Base-by-base conservation (phyloP, 106 monocot species). In the Allium cepa region DNA sequence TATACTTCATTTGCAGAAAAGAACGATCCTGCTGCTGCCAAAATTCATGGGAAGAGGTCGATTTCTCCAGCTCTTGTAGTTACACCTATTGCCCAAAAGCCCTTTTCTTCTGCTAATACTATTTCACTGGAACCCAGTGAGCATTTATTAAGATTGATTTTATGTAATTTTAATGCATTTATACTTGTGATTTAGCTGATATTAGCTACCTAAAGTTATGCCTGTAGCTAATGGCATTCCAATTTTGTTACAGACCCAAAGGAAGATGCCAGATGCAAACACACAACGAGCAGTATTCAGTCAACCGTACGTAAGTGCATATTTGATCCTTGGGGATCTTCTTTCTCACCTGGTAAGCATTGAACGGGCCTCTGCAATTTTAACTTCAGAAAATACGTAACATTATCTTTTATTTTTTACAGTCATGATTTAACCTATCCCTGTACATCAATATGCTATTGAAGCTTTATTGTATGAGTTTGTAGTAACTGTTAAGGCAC, bases 321-420 rank as follows among this genome's bases (percentile, higher is more conserved):
- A 26, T 17, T 26, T 66, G 47, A 47, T 66, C 22, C 26, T 22
- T 50, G 66, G 68, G 45, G 12, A 15, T 68, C 53, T 27, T 53
- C 27, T 47, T 8, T 52, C 9, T 68, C 68, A 28, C 68, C 68
- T 63, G 68, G 68, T 68, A 16, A 68, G 68, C 28, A 66, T 18
- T 50, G 18, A 11, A 51, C 3, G 36, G 36, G 3, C 36, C 36
- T 36, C 5, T 5, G 36, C 5, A 36, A 36, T 36, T 36, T 36
- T 2, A 0, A 36, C 36, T 36, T 36, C 5, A 36, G 36, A 36
- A 36, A 36, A 36, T 36, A 36, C 3, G 3, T 36, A 36, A 5
- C 5, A 36, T 36, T 5, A 36, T 36, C 36, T 36, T 36, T 36
- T 36, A 4, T 1, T 0, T 36, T 36, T 36, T 36, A 36, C 36